Base-by-base conservation (phyloP, 1,139 yeast genomes). In the Pichia sp. region DNA sequence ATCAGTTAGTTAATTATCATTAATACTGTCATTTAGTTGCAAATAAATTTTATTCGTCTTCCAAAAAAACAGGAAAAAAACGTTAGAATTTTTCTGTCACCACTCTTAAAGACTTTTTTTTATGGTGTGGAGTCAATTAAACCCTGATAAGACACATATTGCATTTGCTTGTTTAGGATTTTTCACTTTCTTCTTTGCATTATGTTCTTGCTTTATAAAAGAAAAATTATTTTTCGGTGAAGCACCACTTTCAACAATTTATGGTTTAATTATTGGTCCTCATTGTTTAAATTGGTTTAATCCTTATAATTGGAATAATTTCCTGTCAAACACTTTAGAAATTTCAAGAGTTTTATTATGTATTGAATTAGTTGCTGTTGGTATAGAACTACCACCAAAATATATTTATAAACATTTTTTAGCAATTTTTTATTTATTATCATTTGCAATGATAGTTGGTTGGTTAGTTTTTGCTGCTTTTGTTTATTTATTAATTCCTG, bases 351-450 rank as follows among this genome's bases (percentile, higher is more conserved):
- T 92, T 27, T 95, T 90, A 10, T 68, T 92, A 56, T 86, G 95
- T 63, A 80, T 92, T 43, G 97, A 92, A 67, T 90, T 92, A 57
- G 94, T 92, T 57, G 97, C 97, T 7, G 97, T 90, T 39, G 96
- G 97, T 1, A 97, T 92, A 31, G 97, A 92, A 65, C 71, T 92
- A 64, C 98, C 98, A 20, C 79, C 87, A 54, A 87, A 87, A 62
- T 92, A 92, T 63, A 85, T 92, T 92, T 73, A 80, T 55, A 81
- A 78, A 55, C 97, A 92, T 63, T 86, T 96, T 95, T 54, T 78
- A 16, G 84, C 95, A 1, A 94, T 92, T 27, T 66, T 81, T n/a
- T 73, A 87, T 57, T 72, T 92, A 47, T 69, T 92, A 46, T 69
- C 89, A 11, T 97, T 97, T 0, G 95, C 89, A 31, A 92, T 92